Evolutionary conservation across 2,329 filamentous ascomycete species (phyloP), one percentile per base, ranked within the genome.

Genomic region (Fusarium coffeatum): DNA sequence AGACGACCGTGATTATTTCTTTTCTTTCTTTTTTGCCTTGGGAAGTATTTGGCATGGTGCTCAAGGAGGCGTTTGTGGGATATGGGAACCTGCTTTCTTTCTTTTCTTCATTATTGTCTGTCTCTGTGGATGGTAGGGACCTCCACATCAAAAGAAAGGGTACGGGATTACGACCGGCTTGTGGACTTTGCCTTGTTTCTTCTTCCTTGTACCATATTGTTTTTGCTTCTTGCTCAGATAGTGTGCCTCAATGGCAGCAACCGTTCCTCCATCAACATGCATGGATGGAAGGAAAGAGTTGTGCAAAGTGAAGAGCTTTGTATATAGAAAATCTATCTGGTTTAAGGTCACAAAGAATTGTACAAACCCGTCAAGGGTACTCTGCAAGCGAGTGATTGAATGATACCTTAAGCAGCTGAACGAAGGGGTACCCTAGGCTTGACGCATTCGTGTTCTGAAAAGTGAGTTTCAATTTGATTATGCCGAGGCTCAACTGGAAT

Each of bases 81-180:
- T 49, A 62, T 66, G 68, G 73, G 67, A 61, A 57, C 46, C 72
- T 70, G 69, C 51, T 59, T 65, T 69, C 41, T 66, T 65, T 42
- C 15, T 55, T 64, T 53, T 28, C 28, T 40, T 32, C 48, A 37
- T 51, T 51, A 27, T 51, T 51, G 49, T 41, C 47, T 65, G 42
- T 66, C 42, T 66, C 43, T 60, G 72, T 76, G 77, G 77, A 77
- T 65, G 75, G 74, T 69, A 74, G 66, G 76, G 69, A 67, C 72
- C 67, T 74, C 74, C 72, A 76, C 72, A 57, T 56, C 68, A 78
- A 76, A 77, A 74, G 72, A 73, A 78, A 65, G 77, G 72, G 69
- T 67, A 76, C 46, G 66, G 75, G 72, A 70, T 74, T 69, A 71
- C 55, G 72, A 74, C 64, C 53, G 66, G 60, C 53, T 71, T 63